Base-by-base conservation (phyloP, 257 asterid genomes). In the Osmanthus fragrans region DNA sequence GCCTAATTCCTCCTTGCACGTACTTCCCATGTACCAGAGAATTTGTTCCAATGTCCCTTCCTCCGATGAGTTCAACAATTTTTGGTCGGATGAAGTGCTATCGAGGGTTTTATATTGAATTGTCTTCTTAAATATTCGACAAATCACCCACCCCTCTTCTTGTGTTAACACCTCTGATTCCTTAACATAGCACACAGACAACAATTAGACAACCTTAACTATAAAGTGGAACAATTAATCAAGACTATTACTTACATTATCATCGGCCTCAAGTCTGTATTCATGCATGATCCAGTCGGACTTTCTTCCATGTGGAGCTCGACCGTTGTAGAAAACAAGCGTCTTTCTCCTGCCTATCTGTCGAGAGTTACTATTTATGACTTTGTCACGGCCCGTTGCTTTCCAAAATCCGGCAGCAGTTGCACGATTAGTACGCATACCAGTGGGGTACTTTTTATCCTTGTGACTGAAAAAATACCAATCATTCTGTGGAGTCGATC, bases 251-350 rank as follows among this genome's bases (percentile, higher is more conserved):
- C 27, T 54, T n/a, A 54, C 64, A 54, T 75, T 65, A 74, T 89
- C 89, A 16, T 84, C 88, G 2, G 34, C 16, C 9, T 27, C 69
- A 11, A 89, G 86, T 45, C 94, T 76, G 58, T 89, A 89, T 33
- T 89, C 94, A 33, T 89, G 94, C 94, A 89, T 89, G 32, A 89
- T 89, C 94, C 94, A 89, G 68, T 89, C 92, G 0, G 92, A 89
- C 82, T 87, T 89, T 13, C 73, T 87, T 67, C 94, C 94, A 34
- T 86, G 90, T 13, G 95, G 95, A 63, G 95, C 95, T 6, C 92
- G 88, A 2, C 95, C 95, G 80, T 84, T 85, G 87, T 90, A 90
- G 88, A 90, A 90, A 47, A 89, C 94, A 56, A 89, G 88, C 23
- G 94, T 89, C 88, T 89, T 89, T 82, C 94, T 82, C 92, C 86